A percentile compares a stretch with the other conserved stretches of the same genome.
These are phyloP conservation scores for Fraxinus angustifolia DNA, from an alignment of 305 asterid genomes.

Conservation along the genomic window DNA sequence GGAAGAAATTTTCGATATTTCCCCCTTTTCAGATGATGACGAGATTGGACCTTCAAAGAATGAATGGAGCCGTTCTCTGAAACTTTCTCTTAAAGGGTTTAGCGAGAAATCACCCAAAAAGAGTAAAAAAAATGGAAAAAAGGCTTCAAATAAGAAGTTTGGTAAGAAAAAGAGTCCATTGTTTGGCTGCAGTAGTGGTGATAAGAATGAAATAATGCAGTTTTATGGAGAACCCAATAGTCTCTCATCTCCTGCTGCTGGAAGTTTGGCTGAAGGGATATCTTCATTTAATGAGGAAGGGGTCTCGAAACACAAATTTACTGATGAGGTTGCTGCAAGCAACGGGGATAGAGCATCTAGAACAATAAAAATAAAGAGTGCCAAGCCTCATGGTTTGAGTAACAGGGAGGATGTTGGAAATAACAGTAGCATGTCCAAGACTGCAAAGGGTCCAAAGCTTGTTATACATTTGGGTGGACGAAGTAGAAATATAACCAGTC, in stretches of 20 bases:
- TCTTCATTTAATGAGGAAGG: slow-evolving; percentile 41
- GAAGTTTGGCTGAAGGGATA: background rate
- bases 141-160: slow-evolving; percentile 60
- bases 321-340: slow-evolving; percentile 41
- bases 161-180: slow-evolving; percentile 55
- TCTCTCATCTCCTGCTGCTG: slow-evolving; percentile 33
- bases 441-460: slow-evolving; percentile 66
- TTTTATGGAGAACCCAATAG: slow-evolving; percentile 42
- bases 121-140: slow-evolving; percentile 66
- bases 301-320: slow-evolving; percentile 45
- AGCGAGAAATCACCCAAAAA: slow-evolving; percentile 67
- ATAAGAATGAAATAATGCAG: slow-evolving; percentile 37
- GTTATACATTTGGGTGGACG: slow-evolving; percentile 85
- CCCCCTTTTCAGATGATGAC: slow-evolving; percentile 95
- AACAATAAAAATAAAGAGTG: slow-evolving; percentile 61
- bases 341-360: slow-evolving; percentile 41
- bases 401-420: slow-evolving; percentile 49
- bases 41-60: slow-evolving; percentile 57
- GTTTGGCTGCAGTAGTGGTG: slow-evolving; percentile 34
- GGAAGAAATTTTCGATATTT: slow-evolving; percentile 71
- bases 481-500: slow-evolving; percentile 46
- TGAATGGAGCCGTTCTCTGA: slow-evolving; percentile 64
- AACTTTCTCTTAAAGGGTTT: slow-evolving; percentile 68
- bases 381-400: slow-evolving; percentile 38
- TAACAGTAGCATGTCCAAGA: slow-evolving; percentile 41